Evolutionary conservation across 352 stramenopile species (phyloP), one percentile per base, ranked within the genome.

Genomic region (Phytophthora foliorum): DNA sequence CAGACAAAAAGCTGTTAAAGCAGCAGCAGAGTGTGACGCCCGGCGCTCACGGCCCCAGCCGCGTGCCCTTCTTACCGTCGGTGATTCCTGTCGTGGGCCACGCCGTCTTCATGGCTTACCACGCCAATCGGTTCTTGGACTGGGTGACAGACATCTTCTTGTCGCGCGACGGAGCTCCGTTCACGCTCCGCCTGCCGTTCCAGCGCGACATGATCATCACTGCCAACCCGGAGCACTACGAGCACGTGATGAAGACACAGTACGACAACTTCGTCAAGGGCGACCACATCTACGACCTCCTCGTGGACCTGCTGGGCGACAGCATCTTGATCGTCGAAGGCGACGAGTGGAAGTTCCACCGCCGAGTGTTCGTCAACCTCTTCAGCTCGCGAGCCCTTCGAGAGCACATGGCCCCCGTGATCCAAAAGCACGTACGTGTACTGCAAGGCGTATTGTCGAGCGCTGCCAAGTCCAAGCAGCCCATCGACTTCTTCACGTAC

Each of bases 341-440:
- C 9, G 74, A 76, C 1, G 31, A 66, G 19, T 97, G 90, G 90
- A 71, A 78, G 29, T 72, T 82, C 59, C 90, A 97, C 50, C 85
- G 90, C 49, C 91, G 91, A 46, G 86, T 78, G 1, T 89, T 92
- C 65, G 95, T 90, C 55, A 92, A 97, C 55, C 94, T 98, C 45
- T 96, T 97, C 36, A 94, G 79, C 11, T 80, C 75, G 16, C 38
- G 69, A 10, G 82, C 76, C 16, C 64, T 91, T 62, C 68, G 76
- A 2, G 76, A 87, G 9, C 67, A 68, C 65, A 85, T 91, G 81
- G 60, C 74, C 1, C 62, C 60, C n/a, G 67, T 76, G 27, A 80
- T 91, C 44, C 69, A 77, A 29, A 69, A 72, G 19, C 74, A 84
- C 24, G 58, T 88, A 0, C 74, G 63, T 36, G 64, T 74, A 1